Evolutionary conservation across 306 rosid species (phyloP), one percentile per base, ranked within the genome.

Genomic region (Oemleria cerasiformis): DNA sequence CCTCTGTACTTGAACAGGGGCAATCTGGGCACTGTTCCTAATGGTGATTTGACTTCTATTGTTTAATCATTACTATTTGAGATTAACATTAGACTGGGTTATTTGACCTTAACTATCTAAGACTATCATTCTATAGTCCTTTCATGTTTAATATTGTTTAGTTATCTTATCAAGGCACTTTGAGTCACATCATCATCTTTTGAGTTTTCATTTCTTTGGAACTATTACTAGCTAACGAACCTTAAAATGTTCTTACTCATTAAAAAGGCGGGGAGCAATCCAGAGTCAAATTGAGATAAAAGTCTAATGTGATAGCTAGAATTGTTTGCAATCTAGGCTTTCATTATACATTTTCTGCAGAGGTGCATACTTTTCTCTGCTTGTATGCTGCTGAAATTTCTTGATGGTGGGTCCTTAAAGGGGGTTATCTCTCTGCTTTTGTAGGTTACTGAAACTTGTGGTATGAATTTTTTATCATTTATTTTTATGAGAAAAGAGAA

Each of bases 1-100:
- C 60, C 63, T 66, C 59, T 75, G 15, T 65, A 13, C 72, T 43
- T 13, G 71, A 51, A 19, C 39, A 54, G 49, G 70, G 59, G 65
- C 54, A 19, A 7, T 38, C 21, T 50, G 19, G 51, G n/a, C 15
- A 41, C 20, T 21, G 16, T 41, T 15, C 23, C 38, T 10, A 8
- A 25, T 21, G 40, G 53, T 16, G 5, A 70, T 51, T 13, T 55
- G 42, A 41, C 23, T 21, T 34, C 40, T 54, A 34, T 21, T 20
- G 12, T 34, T 7, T 34, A 16, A 38, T 16, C 36, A 8, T 17
- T 38, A 16, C 14, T 38, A 61, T 61, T 61, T 36, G 12, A 41
- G 21, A 43, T 21, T 67, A 30, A 10, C 14, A 20, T n/a, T 10
- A 36, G 49, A 4, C 47, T 49, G 30, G 16, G 9, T 15, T 50